A percentile compares a stretch with the other conserved stretches of the same genome.
Conservation (phyloP, 1,139 yeast genomes). For the Lodderomyces oxycetoniae region DNA sequence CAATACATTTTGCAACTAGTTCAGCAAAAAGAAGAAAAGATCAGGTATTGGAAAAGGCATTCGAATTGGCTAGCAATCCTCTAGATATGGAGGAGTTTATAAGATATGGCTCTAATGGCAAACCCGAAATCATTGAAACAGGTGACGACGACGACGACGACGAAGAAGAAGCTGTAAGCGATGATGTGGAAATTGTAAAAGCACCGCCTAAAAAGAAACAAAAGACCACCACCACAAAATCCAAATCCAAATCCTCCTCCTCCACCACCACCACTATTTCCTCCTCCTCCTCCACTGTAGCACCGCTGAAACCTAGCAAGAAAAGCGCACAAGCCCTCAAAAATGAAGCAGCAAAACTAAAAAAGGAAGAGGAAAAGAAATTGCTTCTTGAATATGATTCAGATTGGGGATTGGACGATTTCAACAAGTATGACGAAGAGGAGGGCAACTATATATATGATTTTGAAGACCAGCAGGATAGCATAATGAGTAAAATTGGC, state of each 20-base stretch:
- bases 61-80: constrained; percentile 37
- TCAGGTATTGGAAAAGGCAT: constrained; percentile 35
- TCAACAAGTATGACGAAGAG: constrained; percentile 18
- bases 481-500: constrained; percentile 26
- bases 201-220: constrained; percentile 8
- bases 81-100: constrained; percentile 43
- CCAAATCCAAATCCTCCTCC: constrained; percentile 11
- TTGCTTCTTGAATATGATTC: constrained; percentile 28
- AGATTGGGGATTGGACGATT: constrained; percentile 44
- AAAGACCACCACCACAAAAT: background rate
- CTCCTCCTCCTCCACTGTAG: constrained; percentile 1
- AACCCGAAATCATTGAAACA: constrained; percentile 22
- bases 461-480: constrained; percentile 25
- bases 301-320: constrained; percentile 7
- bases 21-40: constrained; percentile 31
- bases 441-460: constrained; percentile 37
- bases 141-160: constrained; percentile 18
- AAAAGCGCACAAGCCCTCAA: constrained; percentile 5
- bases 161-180: constrained; percentile 17
- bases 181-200: constrained; percentile 13
- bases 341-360: constrained; percentile 15
- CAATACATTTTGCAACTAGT: constrained; percentile 21
- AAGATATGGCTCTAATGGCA: constrained; percentile 39
- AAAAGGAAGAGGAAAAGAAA: constrained; percentile 19
- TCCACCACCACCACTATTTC: constrained; percentile 9